phyloP scores from a whole-genome alignment of 2,329 filamentous ascomycete species.

The Cytospora piceae region DNA sequence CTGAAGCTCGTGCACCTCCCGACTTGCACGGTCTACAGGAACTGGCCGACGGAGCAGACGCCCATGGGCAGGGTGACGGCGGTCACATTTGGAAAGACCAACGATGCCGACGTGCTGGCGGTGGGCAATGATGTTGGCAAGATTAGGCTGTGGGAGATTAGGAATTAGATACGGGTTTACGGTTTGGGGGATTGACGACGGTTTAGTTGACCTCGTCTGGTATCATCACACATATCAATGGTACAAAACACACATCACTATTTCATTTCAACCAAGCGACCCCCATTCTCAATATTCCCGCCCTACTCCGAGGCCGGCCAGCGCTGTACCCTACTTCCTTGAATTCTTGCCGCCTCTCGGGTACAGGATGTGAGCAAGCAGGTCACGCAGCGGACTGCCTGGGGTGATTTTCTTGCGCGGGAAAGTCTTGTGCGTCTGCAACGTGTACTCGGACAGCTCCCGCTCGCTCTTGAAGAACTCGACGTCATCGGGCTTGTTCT shows the following conservation, averaged over 20 bases:
- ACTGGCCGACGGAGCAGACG: conserved; percentile 93
- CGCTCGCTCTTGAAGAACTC: conserved; percentile 40
- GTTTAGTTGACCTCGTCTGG: not conserved
- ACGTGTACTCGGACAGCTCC: conserved; percentile 44
- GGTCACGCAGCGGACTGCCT: conserved; percentile 44
- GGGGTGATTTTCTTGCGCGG: conserved; percentile 49
- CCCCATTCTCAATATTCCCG: not conserved
- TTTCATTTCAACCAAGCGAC: not conserved
- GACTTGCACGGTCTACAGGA: conserved; percentile 90
- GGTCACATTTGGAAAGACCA: conserved; percentile 68
- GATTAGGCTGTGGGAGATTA: conserved; percentile 89
- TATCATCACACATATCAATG: not conserved
- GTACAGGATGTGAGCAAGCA: conserved; percentile 42
- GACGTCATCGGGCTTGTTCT: conserved; percentile 36
- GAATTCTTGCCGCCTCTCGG: not conserved
- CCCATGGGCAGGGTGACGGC: conserved; percentile 82
- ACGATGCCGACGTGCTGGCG: conserved; percentile 61
- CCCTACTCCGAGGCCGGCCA: not conserved
- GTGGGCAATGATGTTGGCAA: conserved; percentile 89
- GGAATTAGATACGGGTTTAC: conserved; percentile 53
- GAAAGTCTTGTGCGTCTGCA: conserved; percentile 44
- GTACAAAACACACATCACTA: not conserved
- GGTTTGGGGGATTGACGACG: not conserved
- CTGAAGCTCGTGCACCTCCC: conserved; percentile 87
- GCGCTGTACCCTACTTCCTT: not conserved